These are phyloP conservation scores for Cercospora citrullina DNA, from an alignment of 2,329 filamentous ascomycete species.

Conservation along the genomic window DNA sequence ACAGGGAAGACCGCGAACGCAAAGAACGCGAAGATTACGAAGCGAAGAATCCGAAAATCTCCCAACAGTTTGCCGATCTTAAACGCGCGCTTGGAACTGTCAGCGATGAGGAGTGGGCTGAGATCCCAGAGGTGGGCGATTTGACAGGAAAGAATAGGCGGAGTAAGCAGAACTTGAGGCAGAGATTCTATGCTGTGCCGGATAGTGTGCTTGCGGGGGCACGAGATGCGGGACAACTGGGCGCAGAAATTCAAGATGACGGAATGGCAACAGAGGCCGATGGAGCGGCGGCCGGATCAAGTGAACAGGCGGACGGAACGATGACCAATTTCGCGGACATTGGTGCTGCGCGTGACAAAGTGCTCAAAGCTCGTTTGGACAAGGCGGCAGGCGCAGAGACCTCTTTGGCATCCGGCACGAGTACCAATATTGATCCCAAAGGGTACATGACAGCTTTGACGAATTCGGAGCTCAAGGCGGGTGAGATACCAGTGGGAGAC, in stretches of 20 bases:
- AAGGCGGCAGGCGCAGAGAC: constrained; percentile 77
- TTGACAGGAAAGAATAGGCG: constrained; percentile 91
- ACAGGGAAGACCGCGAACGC: constrained; percentile 89
- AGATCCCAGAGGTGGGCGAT: constrained; percentile 91
- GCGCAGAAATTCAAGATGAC: constrained; percentile 85
- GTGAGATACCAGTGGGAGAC: constrained; percentile 84
- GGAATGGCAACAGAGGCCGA: constrained; percentile 48
- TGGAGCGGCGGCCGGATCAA: constrained; percentile 40
- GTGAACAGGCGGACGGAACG: constrained; percentile 69
- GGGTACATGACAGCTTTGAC: constrained; percentile 92
- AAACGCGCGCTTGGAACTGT: constrained; percentile 87
- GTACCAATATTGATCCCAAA: constrained; percentile 90
- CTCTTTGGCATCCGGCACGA: constrained; percentile 61
- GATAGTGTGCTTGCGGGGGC: constrained; percentile 92
- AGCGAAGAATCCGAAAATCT: constrained; percentile 95
- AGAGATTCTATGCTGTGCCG: constrained; percentile 89
- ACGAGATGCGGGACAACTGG: constrained; percentile 75
- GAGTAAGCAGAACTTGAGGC: constrained; percentile 77
- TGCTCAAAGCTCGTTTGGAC: constrained; percentile 89
- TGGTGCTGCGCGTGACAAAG: constrained; percentile 92
- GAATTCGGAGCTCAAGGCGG: constrained; percentile 75
- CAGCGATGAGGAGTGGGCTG: constrained; percentile 95
- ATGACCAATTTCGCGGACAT: constrained; percentile 99
- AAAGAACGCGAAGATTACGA: constrained; percentile 94
- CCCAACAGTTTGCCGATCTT: constrained; percentile 94